A percentile compares a stretch with the other conserved stretches of the same genome.
phyloP scores from a whole-genome alignment of 345 rosid genomes.

The Punica granatum region DNA sequence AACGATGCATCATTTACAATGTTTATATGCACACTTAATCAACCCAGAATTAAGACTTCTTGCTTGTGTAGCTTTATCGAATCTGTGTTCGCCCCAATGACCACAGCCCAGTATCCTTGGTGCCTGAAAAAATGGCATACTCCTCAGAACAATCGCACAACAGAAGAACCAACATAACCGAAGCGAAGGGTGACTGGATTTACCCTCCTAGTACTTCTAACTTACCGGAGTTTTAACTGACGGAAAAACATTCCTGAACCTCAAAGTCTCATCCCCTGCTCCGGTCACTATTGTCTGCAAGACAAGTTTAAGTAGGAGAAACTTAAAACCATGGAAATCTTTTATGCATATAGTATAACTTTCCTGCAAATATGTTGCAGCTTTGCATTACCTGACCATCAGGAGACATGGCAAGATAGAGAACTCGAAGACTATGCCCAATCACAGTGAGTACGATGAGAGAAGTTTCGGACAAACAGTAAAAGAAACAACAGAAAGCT shows the following conservation, averaged over 20 bases:
- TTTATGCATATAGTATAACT: background rate
- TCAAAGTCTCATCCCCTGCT: conserved; percentile 93
- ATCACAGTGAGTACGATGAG: conserved; percentile 84
- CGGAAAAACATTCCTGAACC: conserved; percentile 95
- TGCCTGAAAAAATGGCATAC: conserved; percentile 37
- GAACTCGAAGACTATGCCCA: conserved; percentile 91
- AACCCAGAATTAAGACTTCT: background rate
- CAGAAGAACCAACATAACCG: background rate
- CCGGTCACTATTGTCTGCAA: conserved; percentile 90
- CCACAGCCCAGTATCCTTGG: conserved; percentile 95
- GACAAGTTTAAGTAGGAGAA: background rate
- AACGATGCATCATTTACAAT: background rate
- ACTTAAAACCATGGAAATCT: background rate
- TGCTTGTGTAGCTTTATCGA: conserved; percentile 27
- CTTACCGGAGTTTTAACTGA: conserved; percentile 71
- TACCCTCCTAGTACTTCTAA: background rate
- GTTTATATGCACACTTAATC: background rate
- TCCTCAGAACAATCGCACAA: background rate
- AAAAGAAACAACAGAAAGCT: background rate
- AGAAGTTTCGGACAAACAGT: too few relatives aligned
- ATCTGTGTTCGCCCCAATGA: conserved; percentile 83
- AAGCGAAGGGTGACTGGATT: background rate
- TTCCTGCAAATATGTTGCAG: background rate
- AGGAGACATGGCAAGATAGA: conserved; percentile 86
- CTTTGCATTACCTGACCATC: conserved; percentile 63